Base-by-base conservation (phyloP, 2,329 filamentous ascomycete genomes). In the Aspergillus novoparasiticus region DNA sequence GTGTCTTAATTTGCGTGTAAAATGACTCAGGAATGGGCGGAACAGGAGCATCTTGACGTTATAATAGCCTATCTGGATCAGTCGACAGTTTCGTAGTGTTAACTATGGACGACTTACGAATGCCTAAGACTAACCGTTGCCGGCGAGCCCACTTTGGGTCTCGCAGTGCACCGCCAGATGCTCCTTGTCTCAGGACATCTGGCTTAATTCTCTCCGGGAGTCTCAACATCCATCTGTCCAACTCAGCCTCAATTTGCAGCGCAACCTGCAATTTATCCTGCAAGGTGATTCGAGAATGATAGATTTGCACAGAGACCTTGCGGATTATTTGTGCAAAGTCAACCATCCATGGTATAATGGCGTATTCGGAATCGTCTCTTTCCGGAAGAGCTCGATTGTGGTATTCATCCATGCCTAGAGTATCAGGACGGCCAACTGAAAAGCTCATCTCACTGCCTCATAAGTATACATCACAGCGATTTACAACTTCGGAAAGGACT, bases 381-480 rank as follows among this genome's bases (percentile, higher is more conserved):
- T 70, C 68, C 2, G 77, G 77, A n/a, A 78, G 70, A 16, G 68
- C 72, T 32, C 82, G 77, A 58, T 83, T 84, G 62, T 84, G 82
- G 59, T 82, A 84, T 59, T 81, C 72, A 36, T 84, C 82, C 61
- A 81, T 76, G 26, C 82, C 82, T 3, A 84, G 73, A 3, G 81
- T 82, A 60, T 84, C 81, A 0, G 82, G 82, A 28, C 82, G 74
- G 1, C 82, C 82, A 59, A 83, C 76, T 1, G 81, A 78, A 62
- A 84, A 83, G 46, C 80, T 81, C 72, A 83, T 78, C 71, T 83
- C 80, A 62, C 80, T 82, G 34, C 26, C 2, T 19, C 16, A 43
- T 61, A 60, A 62, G 60, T 51, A 51, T 51, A 32, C 11, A 19
- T 23, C n/a, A 21, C 34, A 55, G n/a, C 9, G n/a, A 41, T n/a